Evolutionary conservation across 257 asterid genomes (phyloP).

Genomic region (Orobanche coerulescens): DNA sequence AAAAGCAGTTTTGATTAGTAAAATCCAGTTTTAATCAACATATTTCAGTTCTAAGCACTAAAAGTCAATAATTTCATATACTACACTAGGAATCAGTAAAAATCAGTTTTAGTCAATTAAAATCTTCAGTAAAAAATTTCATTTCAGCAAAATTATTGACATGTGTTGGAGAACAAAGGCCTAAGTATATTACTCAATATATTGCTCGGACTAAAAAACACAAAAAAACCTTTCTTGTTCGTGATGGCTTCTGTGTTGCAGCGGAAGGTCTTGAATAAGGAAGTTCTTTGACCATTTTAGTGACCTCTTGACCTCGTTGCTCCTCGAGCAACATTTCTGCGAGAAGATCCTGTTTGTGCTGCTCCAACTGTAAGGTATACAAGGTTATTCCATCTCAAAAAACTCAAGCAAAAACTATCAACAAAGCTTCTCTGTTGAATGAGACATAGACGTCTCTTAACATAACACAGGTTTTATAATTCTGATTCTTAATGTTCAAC

Average conservation of each 20-base stretch:
- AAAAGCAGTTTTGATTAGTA: no score
- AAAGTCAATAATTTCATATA: no score
- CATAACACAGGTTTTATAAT: not conserved
- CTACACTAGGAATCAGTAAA: no score
- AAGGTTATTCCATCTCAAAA: constrained; percentile 16
- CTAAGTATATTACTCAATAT: not conserved
- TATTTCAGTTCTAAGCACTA: no score
- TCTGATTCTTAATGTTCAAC: not conserved
- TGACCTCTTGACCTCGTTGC: constrained; percentile 49
- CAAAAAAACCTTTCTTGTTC: constrained; percentile 49
- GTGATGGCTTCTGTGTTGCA: constrained; percentile 37
- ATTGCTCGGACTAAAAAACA: not conserved
- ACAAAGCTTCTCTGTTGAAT: not conserved
- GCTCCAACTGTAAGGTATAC: constrained; percentile 40
- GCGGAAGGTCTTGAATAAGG: constrained; percentile 43
- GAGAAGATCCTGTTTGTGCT: constrained; percentile 50
- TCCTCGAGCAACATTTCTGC: constrained; percentile 59
- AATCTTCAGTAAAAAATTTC: no score
- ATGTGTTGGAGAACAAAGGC: no score
- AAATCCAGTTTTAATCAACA: no score
- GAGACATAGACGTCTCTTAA: not conserved
- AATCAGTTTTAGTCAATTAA: no score
- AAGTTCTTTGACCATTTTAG: constrained; percentile 38
- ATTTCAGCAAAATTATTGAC: no score
- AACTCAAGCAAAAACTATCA: not conserved